Conservation (phyloP, 1,284 basidiomycete species). For the Ceratobasidium sp. region DNA sequence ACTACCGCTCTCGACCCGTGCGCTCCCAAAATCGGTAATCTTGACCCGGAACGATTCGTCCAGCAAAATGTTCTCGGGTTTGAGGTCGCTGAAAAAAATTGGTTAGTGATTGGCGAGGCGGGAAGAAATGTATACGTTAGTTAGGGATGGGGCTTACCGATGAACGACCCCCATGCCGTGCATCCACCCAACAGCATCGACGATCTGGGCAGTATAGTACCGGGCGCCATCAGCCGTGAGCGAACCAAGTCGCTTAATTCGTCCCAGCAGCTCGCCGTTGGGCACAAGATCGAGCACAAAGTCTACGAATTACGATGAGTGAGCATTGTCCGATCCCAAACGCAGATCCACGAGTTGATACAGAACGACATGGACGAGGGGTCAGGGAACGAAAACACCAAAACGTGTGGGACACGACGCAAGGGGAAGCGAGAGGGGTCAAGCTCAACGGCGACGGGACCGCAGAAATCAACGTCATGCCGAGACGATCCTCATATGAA, state of each 20-base stretch:
- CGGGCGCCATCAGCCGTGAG: constrained; percentile 80
- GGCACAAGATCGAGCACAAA: constrained; percentile 91
- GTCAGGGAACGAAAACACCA: constrained; percentile 1
- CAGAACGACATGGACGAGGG: background rate
- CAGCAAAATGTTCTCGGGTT: constrained; percentile 93
- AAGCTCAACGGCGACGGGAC: background rate
- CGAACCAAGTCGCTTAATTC: constrained; percentile 84
- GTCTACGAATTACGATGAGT: constrained; percentile 65
- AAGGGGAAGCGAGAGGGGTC: background rate
- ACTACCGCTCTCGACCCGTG: constrained; percentile 81
- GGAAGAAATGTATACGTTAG: constrained; percentile 16
- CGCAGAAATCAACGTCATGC: constrained; percentile 18
- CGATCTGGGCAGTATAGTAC: constrained; percentile 89
- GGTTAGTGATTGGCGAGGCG: background rate
- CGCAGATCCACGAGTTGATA: background rate
- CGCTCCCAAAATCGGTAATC: constrained; percentile 97
- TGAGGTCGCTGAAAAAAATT: constrained; percentile 73
- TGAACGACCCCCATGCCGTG: constrained; percentile 91
- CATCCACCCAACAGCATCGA: constrained; percentile 91
- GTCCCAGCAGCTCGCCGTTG: constrained; percentile 91
- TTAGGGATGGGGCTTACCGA: constrained; percentile 70
- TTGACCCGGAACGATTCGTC: constrained; percentile 90
- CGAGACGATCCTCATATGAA: background rate
- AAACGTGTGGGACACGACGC: background rate
- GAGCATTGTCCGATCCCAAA: background rate